phyloP scores from a whole-genome alignment of 78 protist genomes.

The Cavenderia fasciculata region DNA sequence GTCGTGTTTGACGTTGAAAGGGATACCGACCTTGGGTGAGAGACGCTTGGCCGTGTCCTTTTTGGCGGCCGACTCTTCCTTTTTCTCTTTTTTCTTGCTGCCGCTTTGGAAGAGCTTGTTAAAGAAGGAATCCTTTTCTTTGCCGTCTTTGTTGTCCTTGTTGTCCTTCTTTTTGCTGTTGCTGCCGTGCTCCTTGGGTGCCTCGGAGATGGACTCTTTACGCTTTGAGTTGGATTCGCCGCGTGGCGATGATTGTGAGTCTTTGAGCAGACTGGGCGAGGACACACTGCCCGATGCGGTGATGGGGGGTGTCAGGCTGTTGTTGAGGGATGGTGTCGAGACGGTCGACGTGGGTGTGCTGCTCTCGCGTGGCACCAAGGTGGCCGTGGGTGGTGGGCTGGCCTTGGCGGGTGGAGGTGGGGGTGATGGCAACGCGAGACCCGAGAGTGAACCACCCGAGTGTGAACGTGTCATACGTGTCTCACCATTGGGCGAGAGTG shows the following conservation, averaged over 20 bases:
- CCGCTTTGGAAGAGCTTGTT: slow-evolving; percentile 34
- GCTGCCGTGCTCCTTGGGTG: too few relatives aligned
- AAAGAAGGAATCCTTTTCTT: slow-evolving; percentile 52
- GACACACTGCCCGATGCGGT: slow-evolving; percentile 7
- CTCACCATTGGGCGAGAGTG: neutral
- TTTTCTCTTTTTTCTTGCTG: neutral
- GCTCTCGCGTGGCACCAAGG: neutral
- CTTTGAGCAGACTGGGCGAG: slow-evolving; percentile 10
- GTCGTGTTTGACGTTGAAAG: slow-evolving; percentile 79
- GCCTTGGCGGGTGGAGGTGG: slow-evolving; percentile 15
- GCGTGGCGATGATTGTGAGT: slow-evolving; percentile 41
- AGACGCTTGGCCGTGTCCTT: too few relatives aligned
- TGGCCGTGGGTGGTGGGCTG: neutral
- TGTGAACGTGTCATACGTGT: slow-evolving; percentile 44
- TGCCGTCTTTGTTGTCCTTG: too few relatives aligned
- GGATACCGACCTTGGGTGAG: slow-evolving; percentile 78
- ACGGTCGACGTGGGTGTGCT: neutral
- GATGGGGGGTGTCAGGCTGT: slow-evolving; percentile 27
- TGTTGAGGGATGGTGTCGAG: slow-evolving; percentile 15
- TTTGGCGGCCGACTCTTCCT: too few relatives aligned
- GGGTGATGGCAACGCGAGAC: slow-evolving; percentile 30
- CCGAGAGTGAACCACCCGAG: slow-evolving; percentile 44
- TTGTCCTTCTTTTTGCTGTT: neutral
- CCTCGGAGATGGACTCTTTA: slow-evolving; percentile 16
- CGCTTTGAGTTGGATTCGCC: neutral